Evolutionary conservation across 2,329 filamentous ascomycete genomes (phyloP).

Genomic region (Dothideomycetes sp.): DNA sequence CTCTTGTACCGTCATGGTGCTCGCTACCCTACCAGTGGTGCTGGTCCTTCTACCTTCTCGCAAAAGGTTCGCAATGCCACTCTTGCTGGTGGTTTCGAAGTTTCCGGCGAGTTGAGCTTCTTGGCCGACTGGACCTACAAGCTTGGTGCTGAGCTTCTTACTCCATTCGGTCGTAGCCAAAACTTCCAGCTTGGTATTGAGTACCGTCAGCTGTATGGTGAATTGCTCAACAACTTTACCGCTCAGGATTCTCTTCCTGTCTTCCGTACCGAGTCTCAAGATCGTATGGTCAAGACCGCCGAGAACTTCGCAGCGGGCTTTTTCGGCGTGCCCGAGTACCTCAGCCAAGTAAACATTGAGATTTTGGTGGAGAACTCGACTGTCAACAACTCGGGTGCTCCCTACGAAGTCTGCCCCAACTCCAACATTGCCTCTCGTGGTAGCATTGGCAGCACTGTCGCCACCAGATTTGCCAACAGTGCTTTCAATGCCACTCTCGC

Average conservation of each 20-base stretch:
- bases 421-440: slow-evolving; percentile 9
- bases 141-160: slow-evolving; percentile 11
- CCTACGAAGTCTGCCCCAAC: slow-evolving; percentile 9
- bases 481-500: slow-evolving; percentile 8
- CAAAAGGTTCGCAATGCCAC: slow-evolving; percentile 7
- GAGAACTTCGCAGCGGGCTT: slow-evolving; percentile 12
- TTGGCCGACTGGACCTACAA: slow-evolving; percentile 11
- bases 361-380: slow-evolving; percentile 9
- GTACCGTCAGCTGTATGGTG: slow-evolving; percentile 11
- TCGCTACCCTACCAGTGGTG: slow-evolving; percentile 12
- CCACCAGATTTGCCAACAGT: slow-evolving; percentile 4
- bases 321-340: slow-evolving; percentile 8
- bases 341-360: slow-evolving; percentile 11
- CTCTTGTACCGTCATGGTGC: slow-evolving; percentile 13
- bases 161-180: slow-evolving; percentile 9
- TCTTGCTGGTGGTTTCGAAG: slow-evolving; percentile 5
- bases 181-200: slow-evolving; percentile 11
- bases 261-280: slow-evolving; percentile 10
- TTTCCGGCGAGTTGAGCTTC: slow-evolving; percentile 4
- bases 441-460: slow-evolving; percentile 7
- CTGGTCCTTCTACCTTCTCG: slow-evolving; percentile 6
- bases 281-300: slow-evolving; percentile 12
- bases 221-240: slow-evolving; percentile 12
- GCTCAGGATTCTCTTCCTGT: slow-evolving; percentile 5
- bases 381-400: slow-evolving; percentile 9